These are phyloP conservation scores for Naganishia cerealis DNA, from an alignment of 1,284 basidiomycete species.

Conservation along the genomic window DNA sequence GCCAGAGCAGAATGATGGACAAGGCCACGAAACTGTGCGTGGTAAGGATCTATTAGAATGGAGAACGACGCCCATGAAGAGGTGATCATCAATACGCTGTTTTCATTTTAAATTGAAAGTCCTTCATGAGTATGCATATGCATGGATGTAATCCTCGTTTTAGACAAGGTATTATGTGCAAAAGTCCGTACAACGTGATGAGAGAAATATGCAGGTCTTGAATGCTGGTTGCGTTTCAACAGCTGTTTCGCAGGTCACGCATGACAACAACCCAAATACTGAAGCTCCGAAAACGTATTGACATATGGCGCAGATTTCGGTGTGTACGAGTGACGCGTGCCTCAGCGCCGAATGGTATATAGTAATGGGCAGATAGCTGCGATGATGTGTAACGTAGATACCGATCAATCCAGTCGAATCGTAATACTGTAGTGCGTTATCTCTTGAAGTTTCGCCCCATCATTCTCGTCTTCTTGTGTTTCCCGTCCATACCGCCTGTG, in stretches of 20 bases:
- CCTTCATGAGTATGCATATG: not conserved
- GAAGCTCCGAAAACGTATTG: not conserved
- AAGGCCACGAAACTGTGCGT: conserved; percentile 11
- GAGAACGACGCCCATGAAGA: conserved; percentile 23
- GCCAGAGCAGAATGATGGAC: not conserved
- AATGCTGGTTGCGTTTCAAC: not conserved
- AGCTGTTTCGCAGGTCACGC: not conserved
- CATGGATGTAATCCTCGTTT: not conserved
- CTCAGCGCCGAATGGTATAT: not conserved
- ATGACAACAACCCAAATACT: not conserved
- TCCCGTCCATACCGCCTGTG: not conserved
- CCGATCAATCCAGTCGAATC: not conserved
- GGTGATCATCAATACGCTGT: not conserved
- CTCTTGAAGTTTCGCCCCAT: conserved; percentile 2
- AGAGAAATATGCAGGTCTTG: not conserved
- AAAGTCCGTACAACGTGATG: conserved; percentile 11
- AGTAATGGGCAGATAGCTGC: not conserved
- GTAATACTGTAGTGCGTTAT: not conserved
- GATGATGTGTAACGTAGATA: not conserved
- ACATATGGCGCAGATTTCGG: not conserved
- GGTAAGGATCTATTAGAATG: conserved; percentile 28
- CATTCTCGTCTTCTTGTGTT: conserved; percentile 5
- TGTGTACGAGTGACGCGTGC: not conserved
- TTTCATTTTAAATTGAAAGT: not conserved
- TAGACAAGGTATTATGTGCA: conserved; percentile 1